phyloP scores from a whole-genome alignment of 306 rosid species.

The Vachellia collinsii region DNA sequence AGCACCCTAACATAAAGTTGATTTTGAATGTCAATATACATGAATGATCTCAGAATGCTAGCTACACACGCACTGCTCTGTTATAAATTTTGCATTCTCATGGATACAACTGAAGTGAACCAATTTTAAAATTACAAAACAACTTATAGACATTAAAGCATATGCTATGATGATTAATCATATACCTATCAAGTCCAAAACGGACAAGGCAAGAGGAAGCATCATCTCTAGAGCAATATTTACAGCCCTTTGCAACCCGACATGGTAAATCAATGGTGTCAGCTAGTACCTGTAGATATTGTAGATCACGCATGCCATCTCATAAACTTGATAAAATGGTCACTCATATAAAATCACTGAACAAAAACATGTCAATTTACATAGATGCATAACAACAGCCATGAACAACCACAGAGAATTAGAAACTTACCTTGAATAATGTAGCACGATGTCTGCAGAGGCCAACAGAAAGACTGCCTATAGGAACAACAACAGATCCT shows the following conservation, averaged over 20 bases:
- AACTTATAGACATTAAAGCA: constrained; percentile 11
- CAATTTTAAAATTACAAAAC: constrained; percentile 24
- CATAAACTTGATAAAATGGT: constrained; percentile 14
- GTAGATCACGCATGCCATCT: constrained; percentile 21
- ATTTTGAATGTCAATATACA: neutral
- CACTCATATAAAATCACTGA: neutral
- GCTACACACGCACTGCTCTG: neutral
- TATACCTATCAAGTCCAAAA: constrained; percentile 64
- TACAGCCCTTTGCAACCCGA: constrained; percentile 89
- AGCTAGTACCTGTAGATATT: constrained; percentile 67
- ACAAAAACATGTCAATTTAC: constrained; percentile 4
- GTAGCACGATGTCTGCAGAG: constrained; percentile 84
- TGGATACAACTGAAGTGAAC: constrained; percentile 14
- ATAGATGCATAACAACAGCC: constrained; percentile 4
- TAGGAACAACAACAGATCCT: constrained; percentile 76
- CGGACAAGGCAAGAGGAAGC: constrained; percentile 87
- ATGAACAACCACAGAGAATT: constrained; percentile 5
- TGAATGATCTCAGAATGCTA: constrained; percentile 19
- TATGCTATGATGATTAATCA: constrained; percentile 18
- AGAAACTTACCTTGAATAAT: constrained; percentile 70
- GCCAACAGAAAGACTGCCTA: constrained; percentile 78
- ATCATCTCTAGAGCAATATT: constrained; percentile 72
- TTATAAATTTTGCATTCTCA: constrained; percentile 21
- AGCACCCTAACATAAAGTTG: neutral
- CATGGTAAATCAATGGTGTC: constrained; percentile 76